phyloP scores from a whole-genome alignment of 768 basidiomycete species.

The Mycena polygramma region DNA sequence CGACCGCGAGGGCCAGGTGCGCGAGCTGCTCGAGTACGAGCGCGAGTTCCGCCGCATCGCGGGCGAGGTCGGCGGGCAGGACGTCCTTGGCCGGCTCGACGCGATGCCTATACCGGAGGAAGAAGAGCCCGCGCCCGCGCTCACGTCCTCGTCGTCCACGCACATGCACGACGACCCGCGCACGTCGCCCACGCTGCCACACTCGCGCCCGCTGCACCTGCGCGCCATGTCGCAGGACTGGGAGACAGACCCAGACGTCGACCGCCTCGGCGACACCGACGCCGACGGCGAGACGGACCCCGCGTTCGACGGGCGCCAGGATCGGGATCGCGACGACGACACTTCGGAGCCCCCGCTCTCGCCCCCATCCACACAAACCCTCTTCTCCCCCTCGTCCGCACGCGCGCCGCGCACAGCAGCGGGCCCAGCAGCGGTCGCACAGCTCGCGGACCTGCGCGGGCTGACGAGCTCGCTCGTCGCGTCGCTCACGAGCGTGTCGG shows the following conservation, averaged over 20 bases:
- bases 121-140: conserved; percentile 35
- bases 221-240: conserved; percentile 61
- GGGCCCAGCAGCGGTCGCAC: not conserved
- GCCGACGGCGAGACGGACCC: conserved; percentile 28
- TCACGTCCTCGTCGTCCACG: not conserved
- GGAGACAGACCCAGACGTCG: conserved; percentile 69
- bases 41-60: conserved; percentile 84
- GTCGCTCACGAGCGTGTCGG: conserved; percentile 83
- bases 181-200: not conserved
- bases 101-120: conserved; percentile 60
- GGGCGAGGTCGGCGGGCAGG: conserved; percentile 81
- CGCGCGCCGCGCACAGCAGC: not conserved
- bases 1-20: conserved; percentile 85
- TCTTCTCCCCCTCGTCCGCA: conserved; percentile 56
- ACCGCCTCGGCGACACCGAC: conserved; percentile 56
- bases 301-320: conserved; percentile 20
- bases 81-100: conserved; percentile 78
- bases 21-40: conserved; percentile 82
- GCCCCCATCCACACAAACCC: conserved; percentile 66
- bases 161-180: too few species aligned
- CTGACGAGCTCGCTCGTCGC: conserved; percentile 81
- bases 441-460: conserved; percentile 78
- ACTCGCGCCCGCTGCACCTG: conserved; percentile 38
- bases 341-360: conserved; percentile 52
- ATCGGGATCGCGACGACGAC: conserved; percentile 50